Base-by-base conservation (phyloP, 352 stramenopile genomes). In the Globisporangium spinosum region DNA sequence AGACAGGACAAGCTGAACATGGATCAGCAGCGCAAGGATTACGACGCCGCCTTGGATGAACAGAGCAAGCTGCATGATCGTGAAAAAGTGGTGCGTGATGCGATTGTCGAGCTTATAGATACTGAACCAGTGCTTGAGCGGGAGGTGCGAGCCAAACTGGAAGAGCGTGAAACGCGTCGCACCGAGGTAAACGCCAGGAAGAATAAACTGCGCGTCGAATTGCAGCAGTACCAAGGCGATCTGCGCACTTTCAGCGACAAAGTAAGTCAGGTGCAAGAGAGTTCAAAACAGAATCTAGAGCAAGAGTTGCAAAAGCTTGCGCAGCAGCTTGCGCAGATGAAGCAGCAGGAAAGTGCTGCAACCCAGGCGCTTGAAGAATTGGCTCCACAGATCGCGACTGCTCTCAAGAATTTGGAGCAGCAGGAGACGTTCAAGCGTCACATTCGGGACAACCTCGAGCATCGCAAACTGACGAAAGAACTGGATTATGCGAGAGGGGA, bases 381-480 rank as follows among this genome's bases (percentile, higher is more conserved):
- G 15, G 49, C 69, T 15, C 79, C 88, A 0, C 71, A 88, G 47
- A 86, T 94, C 47, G 64, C 70, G 20, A 73, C 15, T 32, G 77
- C 75, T 0, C 70, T 76, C 4, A 45, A 77, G 3, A 79, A 75
- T 47, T 38, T 96, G 0, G 70, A 69, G 22, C 23, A 90, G 9
- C 77, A 86, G 35, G 83, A 93, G 69, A 75, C 72, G 0, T 45
- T 86, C 12, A 93, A 92, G 65, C 84, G 80, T 12, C 77, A 93
- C 10, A 90, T 96, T 38, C 77, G 74, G 38, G 85, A 93, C 59
- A 96, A 96, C 47, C 56, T 96, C 38, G 83, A 93, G 6, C 90
- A 89, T 57, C 85, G 85, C 38, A 64, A 69, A 0, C 40, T 88
- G 25, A 70, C 88, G 58, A 83, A 74, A 22, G 78, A 94, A 15